Base-by-base conservation (phyloP, 176 grass and related monocot genomes). In the Rhipidocladum racemiflorum region DNA sequence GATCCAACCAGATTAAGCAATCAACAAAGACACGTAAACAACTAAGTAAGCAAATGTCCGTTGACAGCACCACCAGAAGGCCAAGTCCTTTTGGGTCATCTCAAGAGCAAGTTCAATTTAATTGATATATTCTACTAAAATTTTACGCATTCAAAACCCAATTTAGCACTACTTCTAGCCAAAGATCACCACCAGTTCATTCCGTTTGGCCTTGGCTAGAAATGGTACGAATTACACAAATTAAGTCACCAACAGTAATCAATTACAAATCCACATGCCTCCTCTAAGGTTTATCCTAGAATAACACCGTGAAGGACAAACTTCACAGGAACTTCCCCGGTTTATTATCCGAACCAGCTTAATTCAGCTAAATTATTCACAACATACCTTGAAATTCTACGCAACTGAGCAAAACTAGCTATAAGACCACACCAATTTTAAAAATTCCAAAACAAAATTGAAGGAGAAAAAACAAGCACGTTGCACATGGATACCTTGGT, bases 401-500 rank as follows among this genome's bases (percentile, higher is more conserved):
- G 2, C 4, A 66, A 20, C 21, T 12, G 30, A 86, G 21, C 5
- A 43, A 63, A 79, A 30, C 9, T 51, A 76, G 23, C 17, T 35
- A 46, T 55, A 76, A 63, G 43, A 12, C 9, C 34, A 36, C 63
- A 45, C 30, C 0, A 46, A 61, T 40, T 21, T 85, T 44, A 85
- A 53, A 30, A 9, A 27, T 30, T 71, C 9, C 40, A 12, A 23
- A 35, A 86, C 25, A 2, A 65, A 77, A 18, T 40, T 16, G 24
- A 53, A 28, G 28, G 20, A 12, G 10, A 15, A 69, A 46, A 30
- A 34, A 44, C 20, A 68, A 83, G 27, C 7, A 46, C 7, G 17
- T 13, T 63, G 21, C 1, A 36, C 27, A 54, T 61, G 6, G 18
- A 56, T 91, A 97, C 95, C 92, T 94, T 97, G 20, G 81, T 94